Evolutionary conservation across 2,329 filamentous ascomycete species (phyloP), one percentile per base, ranked within the genome.

Genomic region (Graphium sp.): DNA sequence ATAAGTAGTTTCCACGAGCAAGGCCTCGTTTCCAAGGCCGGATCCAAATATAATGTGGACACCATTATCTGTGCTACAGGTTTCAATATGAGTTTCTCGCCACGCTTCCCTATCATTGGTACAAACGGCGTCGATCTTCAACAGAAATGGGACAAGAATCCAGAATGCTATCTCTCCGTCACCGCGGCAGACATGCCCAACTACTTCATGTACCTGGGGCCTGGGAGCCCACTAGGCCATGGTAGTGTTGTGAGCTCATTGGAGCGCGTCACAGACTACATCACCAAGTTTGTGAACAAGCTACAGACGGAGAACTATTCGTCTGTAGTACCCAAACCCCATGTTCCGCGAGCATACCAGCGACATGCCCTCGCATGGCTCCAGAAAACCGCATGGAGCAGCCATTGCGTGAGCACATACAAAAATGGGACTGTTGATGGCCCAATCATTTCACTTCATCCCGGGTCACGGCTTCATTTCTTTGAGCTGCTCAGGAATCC

Each of bases 121-220:
- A 22, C 24, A 0, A 14, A 32, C 13, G 31, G 25, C 4, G 22
- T 33, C 5, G 33, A 39, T 16, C 38, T 49, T 5, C 28, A 26
- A 5, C 38, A 45, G 5, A 32, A 28, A 7, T 48, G 45, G 45
- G 30, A 34, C 2, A 19, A 39, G 1, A 33, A 43, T 9, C 44
- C 45, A 2, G 34, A 41, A 7, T 37, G 41, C 0, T 48, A 45
- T 19, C 29, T 49, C 14, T 38, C 40, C 4, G 31, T 44, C 9
- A 39, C 38, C 19, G 40, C 41, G 6, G 37, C 39, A 6, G 32
- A 37, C 9, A 42, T 48, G 16, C 45, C 46, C 1, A 49, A 48
- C 23, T 11, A 45, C 22, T 24, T 24, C 10, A 24, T 11, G 10
- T 6, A 6, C 22, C 22, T 24, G n/a, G 22, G 22, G n/a, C 22